Conservation (phyloP, 2,329 filamentous ascomycete species). For the Aureobasidium sp. region DNA sequence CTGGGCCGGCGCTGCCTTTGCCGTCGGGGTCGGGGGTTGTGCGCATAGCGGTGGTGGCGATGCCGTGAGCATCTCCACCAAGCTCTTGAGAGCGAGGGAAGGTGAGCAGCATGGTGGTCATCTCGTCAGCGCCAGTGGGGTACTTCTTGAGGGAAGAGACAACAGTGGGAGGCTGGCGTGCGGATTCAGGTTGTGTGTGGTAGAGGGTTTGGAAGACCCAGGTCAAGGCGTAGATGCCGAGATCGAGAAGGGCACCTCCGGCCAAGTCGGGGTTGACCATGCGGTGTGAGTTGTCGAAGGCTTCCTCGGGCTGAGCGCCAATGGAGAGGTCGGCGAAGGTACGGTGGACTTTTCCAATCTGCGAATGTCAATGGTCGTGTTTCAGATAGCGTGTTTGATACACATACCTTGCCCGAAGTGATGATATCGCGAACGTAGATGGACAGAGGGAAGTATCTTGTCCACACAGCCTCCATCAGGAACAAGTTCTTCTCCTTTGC, state of each 20-base stretch:
- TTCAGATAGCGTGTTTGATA: too few relatives aligned
- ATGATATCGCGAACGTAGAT: conserved; percentile 64
- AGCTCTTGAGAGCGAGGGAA: conserved; percentile 51
- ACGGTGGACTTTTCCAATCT: conserved; percentile 47
- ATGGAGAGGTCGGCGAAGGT: conserved; percentile 52
- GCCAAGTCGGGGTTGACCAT: conserved; percentile 80
- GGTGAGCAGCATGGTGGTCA: conserved; percentile 65
- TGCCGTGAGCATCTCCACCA: conserved; percentile 55
- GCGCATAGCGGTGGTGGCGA: conserved; percentile 53
- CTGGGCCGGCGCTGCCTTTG: conserved; percentile 50
- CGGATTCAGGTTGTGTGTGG: conserved; percentile 56
- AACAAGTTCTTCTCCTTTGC: conserved; percentile 64
- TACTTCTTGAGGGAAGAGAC: conserved; percentile 63
- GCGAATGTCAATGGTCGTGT: not conserved
- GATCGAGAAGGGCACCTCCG: conserved; percentile 72
- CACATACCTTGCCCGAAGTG: conserved; percentile 31
- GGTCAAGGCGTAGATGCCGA: conserved; percentile 81
- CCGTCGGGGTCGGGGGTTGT: conserved; percentile 54
- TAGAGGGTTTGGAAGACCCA: conserved; percentile 90
- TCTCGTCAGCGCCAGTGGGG: conserved; percentile 66
- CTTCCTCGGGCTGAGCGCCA: conserved; percentile 50
- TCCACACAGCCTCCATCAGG: conserved; percentile 79
- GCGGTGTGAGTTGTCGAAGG: conserved; percentile 55
- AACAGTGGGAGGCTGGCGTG: conserved; percentile 61
- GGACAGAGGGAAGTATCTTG: conserved; percentile 76